Evolutionary conservation across 2,329 filamentous ascomycete species (phyloP).

Genomic region (Graphilbum fragrans): DNA sequence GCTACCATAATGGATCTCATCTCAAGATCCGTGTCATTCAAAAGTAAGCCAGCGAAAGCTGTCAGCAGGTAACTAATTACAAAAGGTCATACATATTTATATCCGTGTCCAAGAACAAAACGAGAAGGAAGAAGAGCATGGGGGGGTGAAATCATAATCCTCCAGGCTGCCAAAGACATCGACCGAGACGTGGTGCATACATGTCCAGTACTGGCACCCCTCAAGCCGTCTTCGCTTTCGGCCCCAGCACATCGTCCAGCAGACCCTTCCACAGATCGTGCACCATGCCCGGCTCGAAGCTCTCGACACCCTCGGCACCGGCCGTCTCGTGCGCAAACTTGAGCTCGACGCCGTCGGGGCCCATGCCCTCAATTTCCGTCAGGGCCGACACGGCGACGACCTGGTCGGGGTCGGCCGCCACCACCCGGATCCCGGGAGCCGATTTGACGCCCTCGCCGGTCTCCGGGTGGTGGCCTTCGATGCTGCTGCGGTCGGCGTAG

Average conservation of each 20-base stretch:
- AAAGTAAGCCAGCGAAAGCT: no score
- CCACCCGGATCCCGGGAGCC: slow-evolving; percentile 36
- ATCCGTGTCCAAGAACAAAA: no score
- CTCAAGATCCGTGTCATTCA: no score
- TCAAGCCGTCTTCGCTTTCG: slow-evolving; percentile 2
- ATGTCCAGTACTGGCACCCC: no score
- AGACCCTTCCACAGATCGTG: slow-evolving; percentile 44
- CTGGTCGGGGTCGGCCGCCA: slow-evolving; percentile 43
- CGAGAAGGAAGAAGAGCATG: no score
- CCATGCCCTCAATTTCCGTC: slow-evolving; percentile 46
- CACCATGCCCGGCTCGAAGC: slow-evolving; percentile 32
- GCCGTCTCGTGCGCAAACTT: slow-evolving; percentile 33
- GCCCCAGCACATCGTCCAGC: slow-evolving; percentile 11
- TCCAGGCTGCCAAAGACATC: no score
- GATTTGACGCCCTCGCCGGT: slow-evolving; percentile 26
- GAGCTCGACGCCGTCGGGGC: slow-evolving; percentile 42
- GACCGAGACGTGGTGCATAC: no score
- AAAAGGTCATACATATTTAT: no score
- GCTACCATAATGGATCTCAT: no score
- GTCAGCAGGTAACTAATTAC: no score
- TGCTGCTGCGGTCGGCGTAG: slow-evolving; percentile 26
- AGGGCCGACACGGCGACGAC: slow-evolving; percentile 36
- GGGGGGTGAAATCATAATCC: no score
- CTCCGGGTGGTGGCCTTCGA: slow-evolving; percentile 29
- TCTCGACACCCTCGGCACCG: slow-evolving; percentile 8